Percentiles rank a stretch among this genome's conserved stretches.
phyloP scores from a whole-genome alignment of 805 yeast species.

The Candida arabinofermentans region DNA sequence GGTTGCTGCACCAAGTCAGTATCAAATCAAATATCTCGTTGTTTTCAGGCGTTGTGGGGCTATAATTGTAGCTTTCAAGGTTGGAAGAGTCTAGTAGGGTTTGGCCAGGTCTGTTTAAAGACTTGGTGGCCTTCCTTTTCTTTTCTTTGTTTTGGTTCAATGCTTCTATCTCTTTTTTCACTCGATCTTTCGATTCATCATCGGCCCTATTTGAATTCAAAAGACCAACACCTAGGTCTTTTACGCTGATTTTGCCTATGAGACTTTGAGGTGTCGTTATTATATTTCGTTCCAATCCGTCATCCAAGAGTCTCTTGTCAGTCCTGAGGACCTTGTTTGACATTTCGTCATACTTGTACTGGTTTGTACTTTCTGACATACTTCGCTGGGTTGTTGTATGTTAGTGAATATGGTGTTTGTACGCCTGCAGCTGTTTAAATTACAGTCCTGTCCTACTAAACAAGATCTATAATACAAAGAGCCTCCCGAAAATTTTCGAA shows the following conservation, averaged over 20 bases:
- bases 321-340: constrained; percentile 66
- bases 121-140: constrained; percentile 8
- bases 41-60: constrained; percentile 56
- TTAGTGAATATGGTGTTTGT: too few relatives aligned
- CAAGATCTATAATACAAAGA: too few relatives aligned
- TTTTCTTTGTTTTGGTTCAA: constrained; percentile 6
- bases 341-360: constrained; percentile 67
- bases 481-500: not conserved
- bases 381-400: too few relatives aligned
- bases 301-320: constrained; percentile 49
- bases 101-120: constrained; percentile 8
- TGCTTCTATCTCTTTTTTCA: constrained; percentile 7
- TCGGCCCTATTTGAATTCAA: constrained; percentile 12
- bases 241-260: constrained; percentile 59
- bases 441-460: too few relatives aligned
- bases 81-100: constrained; percentile 32
- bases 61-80: constrained; percentile 52
- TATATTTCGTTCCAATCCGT: constrained; percentile 37
- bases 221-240: constrained; percentile 56
- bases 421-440: too few relatives aligned
- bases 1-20: constrained; percentile 52
- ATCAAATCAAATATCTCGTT: constrained; percentile 49
- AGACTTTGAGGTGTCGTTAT: constrained; percentile 70
- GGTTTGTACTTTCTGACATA: constrained; percentile 11
- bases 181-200: constrained; percentile 16